These are phyloP conservation scores for Scleroderma citrinum DNA, from an alignment of 768 basidiomycete species.

Conservation along the genomic window DNA sequence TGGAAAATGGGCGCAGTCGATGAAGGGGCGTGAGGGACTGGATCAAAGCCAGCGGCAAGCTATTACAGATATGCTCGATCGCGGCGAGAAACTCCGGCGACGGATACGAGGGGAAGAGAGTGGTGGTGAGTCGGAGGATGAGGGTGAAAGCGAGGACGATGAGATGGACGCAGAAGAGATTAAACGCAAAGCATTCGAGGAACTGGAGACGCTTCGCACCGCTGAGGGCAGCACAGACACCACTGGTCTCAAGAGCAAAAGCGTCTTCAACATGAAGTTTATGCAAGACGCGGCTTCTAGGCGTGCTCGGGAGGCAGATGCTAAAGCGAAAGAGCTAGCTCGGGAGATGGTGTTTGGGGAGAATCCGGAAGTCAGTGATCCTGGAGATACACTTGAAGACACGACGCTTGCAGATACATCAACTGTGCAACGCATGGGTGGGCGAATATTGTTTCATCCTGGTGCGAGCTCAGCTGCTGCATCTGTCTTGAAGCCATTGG, in stretches of 20 bases:
- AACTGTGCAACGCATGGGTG: constrained; percentile 54
- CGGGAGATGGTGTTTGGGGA: constrained; percentile 53
- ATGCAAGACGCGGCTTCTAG: constrained; percentile 90
- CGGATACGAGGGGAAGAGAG: constrained; percentile 69
- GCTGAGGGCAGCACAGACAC: constrained; percentile 28
- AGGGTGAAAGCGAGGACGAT: constrained; percentile 34
- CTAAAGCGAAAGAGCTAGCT: constrained; percentile 66
- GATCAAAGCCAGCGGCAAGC: constrained; percentile 58
- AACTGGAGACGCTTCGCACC: constrained; percentile 52
- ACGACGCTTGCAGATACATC: constrained; percentile 28
- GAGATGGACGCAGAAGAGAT: constrained; percentile 42
- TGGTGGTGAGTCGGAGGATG: constrained; percentile 46
- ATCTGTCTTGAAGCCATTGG: constrained; percentile 13
- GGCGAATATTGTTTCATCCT: constrained; percentile 60
- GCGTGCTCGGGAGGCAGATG: constrained; percentile 48
- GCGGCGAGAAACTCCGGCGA: constrained; percentile 71
- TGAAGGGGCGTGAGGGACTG: constrained; percentile 64
- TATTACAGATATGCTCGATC: constrained; percentile 79
- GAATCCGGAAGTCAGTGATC: constrained; percentile 26
- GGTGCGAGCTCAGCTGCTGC: constrained; percentile 25
- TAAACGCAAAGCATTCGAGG: constrained; percentile 69
- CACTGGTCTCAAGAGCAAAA: constrained; percentile 41
- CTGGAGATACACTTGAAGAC: constrained; percentile 21
- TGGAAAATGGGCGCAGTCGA: constrained; percentile 81
- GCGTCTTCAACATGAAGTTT: constrained; percentile 95